Evolutionary conservation across 2,329 filamentous ascomycete species (phyloP).

Genomic region (Talaromyces sp.): DNA sequence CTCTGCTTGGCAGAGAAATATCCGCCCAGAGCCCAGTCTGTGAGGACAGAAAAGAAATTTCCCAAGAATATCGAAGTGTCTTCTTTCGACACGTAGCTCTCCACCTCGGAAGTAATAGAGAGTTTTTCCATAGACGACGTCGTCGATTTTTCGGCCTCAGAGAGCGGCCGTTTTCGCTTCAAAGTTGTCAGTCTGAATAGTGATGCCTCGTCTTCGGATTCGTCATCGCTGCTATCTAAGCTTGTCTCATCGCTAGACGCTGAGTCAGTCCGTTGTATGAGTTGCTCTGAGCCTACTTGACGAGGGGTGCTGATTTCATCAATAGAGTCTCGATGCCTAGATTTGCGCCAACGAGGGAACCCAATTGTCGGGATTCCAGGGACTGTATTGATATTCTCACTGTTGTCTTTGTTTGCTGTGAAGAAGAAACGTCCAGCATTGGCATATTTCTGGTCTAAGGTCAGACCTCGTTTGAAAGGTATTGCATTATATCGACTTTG

Average conservation of each 20-base stretch:
- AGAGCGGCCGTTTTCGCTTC: conserved; percentile 34
- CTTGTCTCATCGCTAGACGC: conserved; percentile 27
- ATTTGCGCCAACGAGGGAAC: conserved; percentile 22
- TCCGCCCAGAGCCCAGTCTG: conserved; percentile 37
- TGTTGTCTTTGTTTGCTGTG: conserved; percentile 13
- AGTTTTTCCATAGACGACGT: conserved; percentile 27
- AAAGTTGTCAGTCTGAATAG: conserved; percentile 19
- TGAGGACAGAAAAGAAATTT: conserved; percentile 35
- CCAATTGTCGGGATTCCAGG: conserved; percentile 35
- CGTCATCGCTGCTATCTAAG: conserved; percentile 17
- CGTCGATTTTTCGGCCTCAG: conserved; percentile 27
- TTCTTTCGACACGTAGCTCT: conserved; percentile 18
- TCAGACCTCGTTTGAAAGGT: conserved; percentile 46
- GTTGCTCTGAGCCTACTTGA: neutral
- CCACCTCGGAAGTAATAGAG: conserved; percentile 19
- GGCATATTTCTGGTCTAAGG: conserved; percentile 50
- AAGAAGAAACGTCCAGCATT: conserved; percentile 45
- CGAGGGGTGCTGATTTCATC: neutral
- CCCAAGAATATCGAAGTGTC: conserved; percentile 34
- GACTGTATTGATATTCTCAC: neutral
- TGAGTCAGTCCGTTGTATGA: conserved; percentile 18
- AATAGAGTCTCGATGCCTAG: neutral
- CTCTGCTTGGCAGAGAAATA: conserved; percentile 35
- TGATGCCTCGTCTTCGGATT: conserved; percentile 20
- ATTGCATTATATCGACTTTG: conserved; percentile 50